These are phyloP conservation scores for Malus orientalis DNA, from an alignment of 306 rosid genomes.

Conservation along the genomic window DNA sequence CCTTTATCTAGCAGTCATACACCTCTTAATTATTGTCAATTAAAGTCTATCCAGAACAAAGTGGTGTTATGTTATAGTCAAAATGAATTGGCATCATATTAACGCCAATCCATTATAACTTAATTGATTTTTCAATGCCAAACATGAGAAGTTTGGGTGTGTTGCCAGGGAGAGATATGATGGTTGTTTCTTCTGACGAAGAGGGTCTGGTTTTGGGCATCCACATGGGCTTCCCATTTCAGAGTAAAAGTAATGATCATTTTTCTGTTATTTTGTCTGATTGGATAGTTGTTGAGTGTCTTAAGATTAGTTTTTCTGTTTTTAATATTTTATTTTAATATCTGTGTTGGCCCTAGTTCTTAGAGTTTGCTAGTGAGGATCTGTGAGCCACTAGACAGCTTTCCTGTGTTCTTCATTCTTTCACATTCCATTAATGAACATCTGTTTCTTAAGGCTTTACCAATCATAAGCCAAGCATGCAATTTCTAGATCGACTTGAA, in stretches of 20 bases:
- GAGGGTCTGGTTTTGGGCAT: background rate
- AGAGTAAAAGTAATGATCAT: background rate
- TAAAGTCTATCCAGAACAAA: background rate
- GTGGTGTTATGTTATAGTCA: background rate
- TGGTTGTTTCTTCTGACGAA: background rate
- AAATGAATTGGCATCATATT: background rate
- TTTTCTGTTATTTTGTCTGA: background rate
- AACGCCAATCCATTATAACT: background rate
- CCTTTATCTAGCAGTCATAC: background rate
- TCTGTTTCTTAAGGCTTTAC: background rate
- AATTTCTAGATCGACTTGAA: background rate
- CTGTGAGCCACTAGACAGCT: background rate
- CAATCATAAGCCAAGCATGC: background rate
- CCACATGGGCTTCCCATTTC: background rate
- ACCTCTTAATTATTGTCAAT: background rate
- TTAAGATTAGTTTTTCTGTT: background rate
- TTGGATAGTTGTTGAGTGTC: background rate
- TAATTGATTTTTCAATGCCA: background rate
- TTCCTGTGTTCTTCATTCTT: background rate
- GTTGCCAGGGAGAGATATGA: background rate
- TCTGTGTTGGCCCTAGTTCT: background rate
- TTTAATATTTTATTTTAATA: too few relatives aligned
- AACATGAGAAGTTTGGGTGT: background rate
- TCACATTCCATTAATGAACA: background rate
- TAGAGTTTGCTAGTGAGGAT: background rate